Percentiles rank a stretch among this genome's conserved stretches.
phyloP scores from a whole-genome alignment of 257 asterid genomes.

The Solanum neorickii region DNA sequence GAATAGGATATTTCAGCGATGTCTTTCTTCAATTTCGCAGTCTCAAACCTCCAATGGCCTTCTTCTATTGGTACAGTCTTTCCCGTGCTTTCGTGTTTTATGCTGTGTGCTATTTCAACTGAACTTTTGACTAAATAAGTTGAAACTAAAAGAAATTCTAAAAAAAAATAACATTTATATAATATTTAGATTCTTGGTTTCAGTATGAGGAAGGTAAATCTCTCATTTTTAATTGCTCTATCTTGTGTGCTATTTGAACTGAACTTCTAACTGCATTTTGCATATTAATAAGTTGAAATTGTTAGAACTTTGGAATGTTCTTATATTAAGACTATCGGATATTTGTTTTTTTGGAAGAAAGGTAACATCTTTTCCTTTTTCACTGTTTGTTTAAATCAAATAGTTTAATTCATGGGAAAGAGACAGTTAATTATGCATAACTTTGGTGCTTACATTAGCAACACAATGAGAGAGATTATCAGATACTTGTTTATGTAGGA shows the following conservation, averaged over 20 bases:
- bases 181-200: not conserved
- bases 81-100: not conserved
- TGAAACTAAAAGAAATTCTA: not conserved
- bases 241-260: not conserved
- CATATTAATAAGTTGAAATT: not conserved
- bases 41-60: slow-evolving; percentile 58
- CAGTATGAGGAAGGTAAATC: not conserved
- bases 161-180: not conserved
- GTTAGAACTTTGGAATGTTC: not conserved
- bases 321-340: not conserved
- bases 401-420: not conserved
- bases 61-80: slow-evolving; percentile 58
- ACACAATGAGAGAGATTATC: not conserved
- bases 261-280: not conserved
- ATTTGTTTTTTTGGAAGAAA: not conserved
- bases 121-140: not conserved
- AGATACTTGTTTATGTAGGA: not conserved
- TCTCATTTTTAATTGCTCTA: not conserved
- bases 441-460: not conserved
- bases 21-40: slow-evolving; percentile 60
- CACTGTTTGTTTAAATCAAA: not conserved
- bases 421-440: not conserved
- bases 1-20: slow-evolving; percentile 73
- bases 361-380: not conserved
- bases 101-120: not conserved